A percentile compares a stretch with the other conserved stretches of the same genome.
Conservation (phyloP, 345 rosid species). For the Brassica napus region Da-Ae NC_063447.1:51879001-51879500, state of each 20-base stretch:
- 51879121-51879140: constrained; percentile 70
- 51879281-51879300: too few species aligned
- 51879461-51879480: too few species aligned
- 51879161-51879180: constrained; percentile 75
- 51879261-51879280: too few species aligned
- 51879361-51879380: too few species aligned
- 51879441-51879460: too few species aligned
- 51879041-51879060: constrained; percentile 89
- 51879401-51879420: too few species aligned
- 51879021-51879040: constrained; percentile 64
- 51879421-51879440: too few species aligned
- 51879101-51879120: constrained; percentile 59
- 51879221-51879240: constrained; percentile 86
- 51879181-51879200: constrained; percentile 70
- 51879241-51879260: constrained; percentile 21
- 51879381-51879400: too few species aligned
- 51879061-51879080: constrained; percentile 86
- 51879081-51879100: constrained; percentile 68
- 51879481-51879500: too few species aligned
- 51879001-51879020: constrained; percentile 71
- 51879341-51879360: too few species aligned
- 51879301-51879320: too few species aligned
- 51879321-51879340: too few species aligned
- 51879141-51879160: constrained; percentile 57
- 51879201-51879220: constrained; percentile 75